These are phyloP conservation scores for Macrolepiota dolichaula DNA, from an alignment of 768 basidiomycete species.

Conservation along the genomic window DNA sequence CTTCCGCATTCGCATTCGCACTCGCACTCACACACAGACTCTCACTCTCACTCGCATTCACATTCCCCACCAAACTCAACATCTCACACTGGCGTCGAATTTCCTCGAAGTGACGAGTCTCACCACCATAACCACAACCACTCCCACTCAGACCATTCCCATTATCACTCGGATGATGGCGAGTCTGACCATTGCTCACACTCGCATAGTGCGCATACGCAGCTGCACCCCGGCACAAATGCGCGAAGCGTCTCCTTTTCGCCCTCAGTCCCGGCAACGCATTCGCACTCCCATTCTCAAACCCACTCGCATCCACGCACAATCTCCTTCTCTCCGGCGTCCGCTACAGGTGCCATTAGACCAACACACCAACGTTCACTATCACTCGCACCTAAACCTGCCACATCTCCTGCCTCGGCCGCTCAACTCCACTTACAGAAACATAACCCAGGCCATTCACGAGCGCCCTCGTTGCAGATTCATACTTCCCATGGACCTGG, in stretches of 20 bases:
- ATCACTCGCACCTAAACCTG: conserved; percentile 17
- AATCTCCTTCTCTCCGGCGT: background rate
- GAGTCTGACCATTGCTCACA: conserved; percentile 20
- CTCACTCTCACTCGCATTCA: conserved; percentile 25
- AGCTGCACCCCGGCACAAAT: background rate
- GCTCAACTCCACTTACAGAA: conserved; percentile 11
- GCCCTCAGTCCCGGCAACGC: conserved; percentile 21
- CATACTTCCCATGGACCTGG: conserved; percentile 24
- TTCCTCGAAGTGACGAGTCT: conserved; percentile 2
- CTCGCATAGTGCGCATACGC: conserved; percentile 11
- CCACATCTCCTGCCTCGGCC: conserved; percentile 3
- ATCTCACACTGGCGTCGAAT: conserved; percentile 19
- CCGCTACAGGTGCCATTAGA: conserved; percentile 14
- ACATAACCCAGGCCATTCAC: conserved; percentile 16
- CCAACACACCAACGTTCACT: conserved; percentile 15
- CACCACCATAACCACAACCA: conserved; percentile 9
- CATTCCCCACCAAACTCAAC: conserved; percentile 16
- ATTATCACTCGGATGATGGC: conserved; percentile 23
- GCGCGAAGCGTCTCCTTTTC: conserved; percentile 20
- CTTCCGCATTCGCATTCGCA: conserved; percentile 21
- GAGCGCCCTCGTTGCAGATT: conserved; percentile 27
- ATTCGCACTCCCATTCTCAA: conserved; percentile 23
- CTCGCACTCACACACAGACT: conserved; percentile 16
- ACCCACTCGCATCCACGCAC: background rate
- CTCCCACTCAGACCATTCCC: conserved; percentile 21